Conservation (phyloP, 2,329 filamentous ascomycete species). For the Elsinoe perseae region DNA sequence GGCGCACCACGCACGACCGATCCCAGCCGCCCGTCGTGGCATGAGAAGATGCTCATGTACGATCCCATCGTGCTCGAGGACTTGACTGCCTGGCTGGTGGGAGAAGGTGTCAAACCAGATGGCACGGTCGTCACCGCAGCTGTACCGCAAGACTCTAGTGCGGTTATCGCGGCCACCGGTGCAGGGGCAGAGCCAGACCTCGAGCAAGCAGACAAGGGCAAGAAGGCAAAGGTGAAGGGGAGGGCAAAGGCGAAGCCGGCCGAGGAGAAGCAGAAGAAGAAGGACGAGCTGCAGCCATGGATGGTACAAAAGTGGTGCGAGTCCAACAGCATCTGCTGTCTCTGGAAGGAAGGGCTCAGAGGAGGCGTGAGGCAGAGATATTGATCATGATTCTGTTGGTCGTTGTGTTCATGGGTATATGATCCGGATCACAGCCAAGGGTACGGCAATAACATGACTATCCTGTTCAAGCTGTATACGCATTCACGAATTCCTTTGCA, state of each 20-base stretch:
- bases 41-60: constrained; percentile 90
- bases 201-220: constrained; percentile 31
- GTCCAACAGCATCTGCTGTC: constrained; percentile 73
- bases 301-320: constrained; percentile 89
- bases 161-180: constrained; percentile 18
- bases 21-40: constrained; percentile 55
- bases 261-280: constrained; percentile 22
- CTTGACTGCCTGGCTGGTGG: constrained; percentile 71
- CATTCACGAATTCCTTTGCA: neutral
- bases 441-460: neutral
- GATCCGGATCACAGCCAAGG: neutral
- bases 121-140: neutral
- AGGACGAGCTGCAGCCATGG: constrained; percentile 34
- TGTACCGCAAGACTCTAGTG: constrained; percentile 45
- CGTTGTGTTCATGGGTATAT: neutral
- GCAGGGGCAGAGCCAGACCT: constrained; percentile 43
- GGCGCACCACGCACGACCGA: constrained; percentile 36
- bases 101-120: constrained; percentile 21
- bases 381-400: constrained; percentile 16
- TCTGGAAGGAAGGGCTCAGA: constrained; percentile 53
- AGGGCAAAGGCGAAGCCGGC: constrained; percentile 14
- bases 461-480: neutral
- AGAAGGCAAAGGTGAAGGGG: constrained; percentile 3
- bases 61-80: constrained; percentile 87
- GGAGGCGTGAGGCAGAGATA: constrained; percentile 30